Evolutionary conservation across 2,329 filamentous ascomycete species (phyloP).

Genomic region (Fusarium heterosporum): DNA sequence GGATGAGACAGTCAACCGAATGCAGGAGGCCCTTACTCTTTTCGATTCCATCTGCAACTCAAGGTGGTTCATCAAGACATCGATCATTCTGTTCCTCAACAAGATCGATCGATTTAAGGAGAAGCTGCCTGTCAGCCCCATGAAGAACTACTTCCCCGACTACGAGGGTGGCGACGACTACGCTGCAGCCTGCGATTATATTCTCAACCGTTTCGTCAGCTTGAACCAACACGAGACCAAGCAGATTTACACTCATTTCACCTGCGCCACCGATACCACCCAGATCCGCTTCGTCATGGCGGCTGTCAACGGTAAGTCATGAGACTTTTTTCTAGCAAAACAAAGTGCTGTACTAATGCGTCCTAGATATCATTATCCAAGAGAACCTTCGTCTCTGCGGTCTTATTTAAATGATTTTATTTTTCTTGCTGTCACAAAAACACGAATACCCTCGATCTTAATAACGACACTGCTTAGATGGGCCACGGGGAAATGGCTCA

Average conservation of each 20-base stretch:
- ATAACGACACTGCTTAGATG: constrained; percentile 54
- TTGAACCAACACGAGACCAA: constrained; percentile 99
- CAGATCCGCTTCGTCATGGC: constrained; percentile 99
- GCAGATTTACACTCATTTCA: constrained; percentile 99
- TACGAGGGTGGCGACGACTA: constrained; percentile 98
- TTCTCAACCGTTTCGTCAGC: constrained; percentile 97
- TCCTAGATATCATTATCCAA: constrained; percentile 97
- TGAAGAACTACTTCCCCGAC: constrained; percentile 90
- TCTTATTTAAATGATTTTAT: constrained; percentile 78
- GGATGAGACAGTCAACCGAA: constrained; percentile 95
- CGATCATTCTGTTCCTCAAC: constrained; percentile 89
- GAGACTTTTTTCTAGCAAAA: not conserved
- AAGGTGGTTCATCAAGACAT: constrained; percentile 90
- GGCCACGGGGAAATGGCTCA: constrained; percentile 55
- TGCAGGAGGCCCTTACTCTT: constrained; percentile 88
- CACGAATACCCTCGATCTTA: constrained; percentile 59
- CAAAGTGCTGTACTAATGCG: constrained; percentile 55
- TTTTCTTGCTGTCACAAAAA: constrained; percentile 52
- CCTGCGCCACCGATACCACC: constrained; percentile 97
- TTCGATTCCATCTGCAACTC: constrained; percentile 92
- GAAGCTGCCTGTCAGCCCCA: constrained; percentile 84
- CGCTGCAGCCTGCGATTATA: constrained; percentile 95
- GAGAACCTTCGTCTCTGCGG: constrained; percentile 97
- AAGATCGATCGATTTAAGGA: constrained; percentile 92
- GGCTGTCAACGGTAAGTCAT: constrained; percentile 88